Evolutionary conservation across 192 early-diverging fungal species (phyloP).

Genomic region (Mortierella antarctica): DNA sequence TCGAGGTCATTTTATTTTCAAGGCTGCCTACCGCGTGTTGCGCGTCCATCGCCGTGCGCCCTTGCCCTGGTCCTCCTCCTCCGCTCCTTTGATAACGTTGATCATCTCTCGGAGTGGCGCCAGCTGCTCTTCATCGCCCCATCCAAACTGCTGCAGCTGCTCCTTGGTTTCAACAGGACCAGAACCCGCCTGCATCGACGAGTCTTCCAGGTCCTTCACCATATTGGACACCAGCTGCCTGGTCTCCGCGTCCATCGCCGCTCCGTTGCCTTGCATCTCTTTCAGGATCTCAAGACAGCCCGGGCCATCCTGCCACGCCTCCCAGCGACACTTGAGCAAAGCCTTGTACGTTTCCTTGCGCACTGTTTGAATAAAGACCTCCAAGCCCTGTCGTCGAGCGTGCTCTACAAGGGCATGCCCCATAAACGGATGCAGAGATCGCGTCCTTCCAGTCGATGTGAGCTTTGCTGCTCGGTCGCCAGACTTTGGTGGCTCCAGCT

Average conservation of each 20-base stretch:
- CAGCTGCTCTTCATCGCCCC: conserved; percentile 38
- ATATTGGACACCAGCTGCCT: conserved; percentile 16
- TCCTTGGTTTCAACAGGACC: background rate
- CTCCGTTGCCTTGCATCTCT: conserved; percentile 47
- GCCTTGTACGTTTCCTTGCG: conserved; percentile 46
- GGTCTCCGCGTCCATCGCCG: conserved; percentile 33
- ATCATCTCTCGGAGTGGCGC: conserved; percentile 35
- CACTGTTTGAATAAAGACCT: conserved; percentile 34
- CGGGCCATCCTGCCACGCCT: conserved; percentile 29
- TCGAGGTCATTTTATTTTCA: background rate
- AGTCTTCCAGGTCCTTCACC: conserved; percentile 1
- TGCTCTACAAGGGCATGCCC: conserved; percentile 43
- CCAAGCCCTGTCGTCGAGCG: conserved; percentile 35
- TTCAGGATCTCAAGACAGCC: conserved; percentile 47
- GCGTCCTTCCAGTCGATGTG: background rate
- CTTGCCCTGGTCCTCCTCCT: conserved; percentile 6
- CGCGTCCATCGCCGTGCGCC: background rate
- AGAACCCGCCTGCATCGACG: background rate
- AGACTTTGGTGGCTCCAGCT: background rate
- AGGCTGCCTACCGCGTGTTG: too few relatives aligned
- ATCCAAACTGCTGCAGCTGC: conserved; percentile 16
- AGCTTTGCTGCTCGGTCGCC: background rate
- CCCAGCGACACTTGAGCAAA: conserved; percentile 40
- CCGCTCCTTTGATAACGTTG: conserved; percentile 15
- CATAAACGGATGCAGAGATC: conserved; percentile 38